Evolutionary conservation across 2,329 filamentous ascomycete genomes (phyloP), one percentile per base, ranked within the genome.

Genomic region (Diaporthe amygdali): DNA sequence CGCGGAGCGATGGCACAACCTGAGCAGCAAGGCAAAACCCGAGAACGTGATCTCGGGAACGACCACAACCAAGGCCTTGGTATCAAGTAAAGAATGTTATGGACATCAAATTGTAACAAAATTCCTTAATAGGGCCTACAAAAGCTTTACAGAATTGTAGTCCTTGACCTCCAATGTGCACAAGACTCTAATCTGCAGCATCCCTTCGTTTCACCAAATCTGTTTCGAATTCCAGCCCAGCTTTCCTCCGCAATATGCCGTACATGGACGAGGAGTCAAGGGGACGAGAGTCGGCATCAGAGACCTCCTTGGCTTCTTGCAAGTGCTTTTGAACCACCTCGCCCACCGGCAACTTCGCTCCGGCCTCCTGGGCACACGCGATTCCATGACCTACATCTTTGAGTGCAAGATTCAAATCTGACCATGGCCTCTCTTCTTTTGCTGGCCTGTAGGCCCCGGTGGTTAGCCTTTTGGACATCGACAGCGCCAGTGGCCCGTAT

Each of bases 301-400:
- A 78, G 68, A 94, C 77, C 1, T 46, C 56, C 34, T 80, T 84
- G 0, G 86, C 86, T 69, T 84, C 80, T 34, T 78, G 74, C 49
- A 88, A 75, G 72, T 86, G 82, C 20, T 76, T 78, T 34, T 87
- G 74, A 6, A 81, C 84, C 30, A 85, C 75, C 68, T 86, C 82
- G 0, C 80, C 85, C 25, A 85, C 80, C 55, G 81, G 77, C 20
- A 88, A 73, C 22, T 74, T 79, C 27, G 82, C 74, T 0, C 84
- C 85, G 0, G 76, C 77, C 1, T 81, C 78, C 59, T 78, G 77
- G 1, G 85, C 87, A 34, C 82, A 80, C 7, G 77, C 77, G 15
- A 88, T 81, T 0, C 85, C 86, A 74, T 87, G 84, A 0, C 83
- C 81, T 0, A 88, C 86, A 74, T 89, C 87, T 71, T 89, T 88